A percentile compares a stretch with the other conserved stretches of the same genome.
These are phyloP conservation scores for Tricholoma bakamatsutake DNA, from an alignment of 768 basidiomycete species.

Conservation along the genomic window DNA sequence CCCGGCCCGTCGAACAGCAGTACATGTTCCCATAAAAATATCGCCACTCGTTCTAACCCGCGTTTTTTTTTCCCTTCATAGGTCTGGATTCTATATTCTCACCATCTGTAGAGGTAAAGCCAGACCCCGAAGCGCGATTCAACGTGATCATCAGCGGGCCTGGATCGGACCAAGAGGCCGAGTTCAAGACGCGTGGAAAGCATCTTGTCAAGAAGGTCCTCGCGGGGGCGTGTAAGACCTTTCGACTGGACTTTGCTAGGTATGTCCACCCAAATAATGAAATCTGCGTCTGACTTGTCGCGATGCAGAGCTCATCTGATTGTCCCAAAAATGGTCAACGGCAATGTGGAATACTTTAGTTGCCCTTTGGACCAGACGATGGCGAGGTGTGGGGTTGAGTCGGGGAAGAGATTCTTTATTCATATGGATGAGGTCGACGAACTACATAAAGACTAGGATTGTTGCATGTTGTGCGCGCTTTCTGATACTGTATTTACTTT, in stretches of 20 bases:
- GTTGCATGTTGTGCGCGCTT: not conserved
- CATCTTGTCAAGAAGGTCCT: conserved; percentile 2
- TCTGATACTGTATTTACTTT: too few relatives aligned
- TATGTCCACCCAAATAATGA: not conserved
- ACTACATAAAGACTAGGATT: not conserved
- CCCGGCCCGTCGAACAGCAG: not conserved
- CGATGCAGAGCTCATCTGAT: not conserved
- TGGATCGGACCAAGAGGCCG: not conserved
- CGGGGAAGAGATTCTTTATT: not conserved
- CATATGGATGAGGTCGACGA: not conserved
- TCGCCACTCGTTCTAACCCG: not conserved
- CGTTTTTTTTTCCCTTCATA: not conserved
- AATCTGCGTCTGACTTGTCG: not conserved
- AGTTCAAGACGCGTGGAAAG: conserved; percentile 2
- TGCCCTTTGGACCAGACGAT: not conserved
- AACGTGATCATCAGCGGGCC: not conserved
- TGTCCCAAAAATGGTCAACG: not conserved
- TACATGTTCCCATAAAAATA: not conserved
- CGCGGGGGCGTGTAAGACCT: not conserved
- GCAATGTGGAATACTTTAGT: not conserved
- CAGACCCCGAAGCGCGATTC: not conserved
- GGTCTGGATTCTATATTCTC: not conserved
- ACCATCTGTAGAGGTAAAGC: not conserved
- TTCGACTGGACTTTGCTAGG: not conserved
- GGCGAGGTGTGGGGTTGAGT: not conserved